A percentile compares a stretch with the other conserved stretches of the same genome.
phyloP scores from a whole-genome alignment of 2,329 filamentous ascomycete genomes.

The Sordariomycetes sp. region DNA sequence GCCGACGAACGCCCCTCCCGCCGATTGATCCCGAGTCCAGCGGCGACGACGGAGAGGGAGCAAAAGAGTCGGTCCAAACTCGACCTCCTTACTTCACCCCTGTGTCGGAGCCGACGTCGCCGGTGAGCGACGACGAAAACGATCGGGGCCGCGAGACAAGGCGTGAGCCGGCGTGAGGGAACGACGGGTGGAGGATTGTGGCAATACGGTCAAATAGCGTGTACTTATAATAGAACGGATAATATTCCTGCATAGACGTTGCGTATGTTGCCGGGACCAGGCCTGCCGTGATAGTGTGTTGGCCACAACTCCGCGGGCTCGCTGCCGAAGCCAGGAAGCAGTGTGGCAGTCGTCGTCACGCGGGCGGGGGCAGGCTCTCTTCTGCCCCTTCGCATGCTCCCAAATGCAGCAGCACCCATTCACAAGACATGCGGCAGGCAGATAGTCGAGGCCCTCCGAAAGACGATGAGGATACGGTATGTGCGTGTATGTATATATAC shows the following conservation, averaged over 20 bases:
- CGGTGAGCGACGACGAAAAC: not conserved
- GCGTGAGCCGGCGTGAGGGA: slow-evolving; percentile 13
- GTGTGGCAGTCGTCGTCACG: too few relatives aligned
- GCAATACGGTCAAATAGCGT: not conserved
- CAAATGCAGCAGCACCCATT: too few relatives aligned
- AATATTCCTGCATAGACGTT: not conserved
- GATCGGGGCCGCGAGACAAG: slow-evolving; percentile 13
- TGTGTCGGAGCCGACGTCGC: slow-evolving; percentile 1
- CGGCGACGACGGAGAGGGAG: slow-evolving; percentile 11
- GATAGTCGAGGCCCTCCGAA: too few relatives aligned
- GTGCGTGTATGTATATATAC: not conserved
- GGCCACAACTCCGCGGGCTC: too few relatives aligned
- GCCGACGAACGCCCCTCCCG: slow-evolving; percentile 42
- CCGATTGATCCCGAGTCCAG: slow-evolving; percentile 32
- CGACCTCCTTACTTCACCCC: not conserved
- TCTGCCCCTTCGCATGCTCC: too few relatives aligned
- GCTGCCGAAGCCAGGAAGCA: too few relatives aligned
- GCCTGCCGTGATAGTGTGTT: too few relatives aligned
- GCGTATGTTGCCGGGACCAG: too few relatives aligned
- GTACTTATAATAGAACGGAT: not conserved
- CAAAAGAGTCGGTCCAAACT: not conserved
- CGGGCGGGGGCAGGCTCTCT: too few relatives aligned
- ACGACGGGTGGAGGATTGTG: not conserved
- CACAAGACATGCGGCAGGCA: too few relatives aligned
- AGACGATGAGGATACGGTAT: too few relatives aligned